Evolutionary conservation across 2,329 filamentous ascomycete genomes (phyloP).

Genomic region (Neocucurbitaria cava): DNA sequence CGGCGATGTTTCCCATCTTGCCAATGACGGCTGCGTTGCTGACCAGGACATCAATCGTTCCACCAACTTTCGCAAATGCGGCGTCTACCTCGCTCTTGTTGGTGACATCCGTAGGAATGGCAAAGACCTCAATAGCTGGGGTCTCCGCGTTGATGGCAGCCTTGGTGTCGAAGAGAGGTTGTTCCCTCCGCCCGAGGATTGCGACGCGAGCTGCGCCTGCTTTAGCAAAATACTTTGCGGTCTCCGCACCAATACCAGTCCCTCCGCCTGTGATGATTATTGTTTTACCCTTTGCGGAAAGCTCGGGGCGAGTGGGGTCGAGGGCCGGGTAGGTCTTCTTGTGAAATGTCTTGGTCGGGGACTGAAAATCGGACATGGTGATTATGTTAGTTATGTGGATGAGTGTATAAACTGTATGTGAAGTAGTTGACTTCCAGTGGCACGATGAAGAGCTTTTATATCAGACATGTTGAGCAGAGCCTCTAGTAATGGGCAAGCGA

Average conservation of each 20-base stretch:
- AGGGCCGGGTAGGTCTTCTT: conserved; percentile 18
- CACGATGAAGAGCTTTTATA: not conserved
- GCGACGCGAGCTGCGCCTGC: conserved; percentile 55
- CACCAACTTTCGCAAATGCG: conserved; percentile 17
- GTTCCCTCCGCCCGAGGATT: conserved; percentile 52
- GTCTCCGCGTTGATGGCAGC: conserved; percentile 38
- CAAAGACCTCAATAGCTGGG: conserved; percentile 16
- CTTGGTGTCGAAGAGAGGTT: conserved; percentile 43
- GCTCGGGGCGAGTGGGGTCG: conserved; percentile 36
- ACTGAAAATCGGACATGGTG: conserved; percentile 11
- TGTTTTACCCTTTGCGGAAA: conserved; percentile 33
- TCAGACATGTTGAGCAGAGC: not conserved
- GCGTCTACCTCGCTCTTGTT: conserved; percentile 20
- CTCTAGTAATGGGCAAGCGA: not conserved
- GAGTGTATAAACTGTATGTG: not conserved
- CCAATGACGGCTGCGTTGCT: conserved; percentile 28
- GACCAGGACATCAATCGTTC: conserved; percentile 31
- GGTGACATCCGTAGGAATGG: conserved; percentile 24
- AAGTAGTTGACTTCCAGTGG: not conserved
- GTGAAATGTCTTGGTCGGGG: conserved; percentile 14
- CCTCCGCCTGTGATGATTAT: conserved; percentile 48
- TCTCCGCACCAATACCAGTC: conserved; percentile 56
- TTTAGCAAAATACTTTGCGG: conserved; percentile 52
- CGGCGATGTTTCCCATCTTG: conserved; percentile 1
- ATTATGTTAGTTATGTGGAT: not conserved